These are phyloP conservation scores for Nakazawaea populi DNA, from an alignment of 805 yeast genomes.

Conservation along the genomic window DNA sequence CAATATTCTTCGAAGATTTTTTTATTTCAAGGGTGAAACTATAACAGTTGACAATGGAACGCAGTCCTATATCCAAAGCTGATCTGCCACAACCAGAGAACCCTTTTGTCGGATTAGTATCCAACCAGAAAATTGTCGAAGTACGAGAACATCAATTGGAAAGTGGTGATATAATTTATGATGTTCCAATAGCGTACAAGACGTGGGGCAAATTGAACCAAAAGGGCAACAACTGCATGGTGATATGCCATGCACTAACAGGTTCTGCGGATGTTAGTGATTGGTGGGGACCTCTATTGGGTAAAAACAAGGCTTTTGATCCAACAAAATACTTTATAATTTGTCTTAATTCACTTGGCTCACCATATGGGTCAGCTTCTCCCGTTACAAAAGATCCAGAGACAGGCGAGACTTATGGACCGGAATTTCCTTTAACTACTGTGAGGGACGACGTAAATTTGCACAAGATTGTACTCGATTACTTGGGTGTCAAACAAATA, in stretches of 20 bases:
- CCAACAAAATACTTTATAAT: constrained; percentile 81
- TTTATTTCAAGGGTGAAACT: neutral
- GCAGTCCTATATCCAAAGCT: constrained; percentile 23
- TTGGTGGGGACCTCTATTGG: constrained; percentile 98
- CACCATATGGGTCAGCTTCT: constrained; percentile 94
- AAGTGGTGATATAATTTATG: constrained; percentile 64
- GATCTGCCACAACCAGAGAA: constrained; percentile 50
- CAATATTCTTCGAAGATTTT: too few relatives aligned
- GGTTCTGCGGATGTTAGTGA: constrained; percentile 94
- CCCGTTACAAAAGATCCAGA: constrained; percentile 80
- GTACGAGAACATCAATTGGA: constrained; percentile 74
- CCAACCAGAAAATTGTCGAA: constrained; percentile 71
- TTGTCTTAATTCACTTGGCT: constrained; percentile 89
- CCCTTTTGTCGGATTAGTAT: constrained; percentile 63
- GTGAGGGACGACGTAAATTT: constrained; percentile 88
- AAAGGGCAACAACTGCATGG: constrained; percentile 65
- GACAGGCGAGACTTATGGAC: constrained; percentile 78
- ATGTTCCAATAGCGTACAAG: constrained; percentile 92
- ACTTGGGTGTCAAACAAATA: constrained; percentile 64
- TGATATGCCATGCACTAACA: constrained; percentile 94
- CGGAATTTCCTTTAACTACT: constrained; percentile 90
- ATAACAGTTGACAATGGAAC: neutral
- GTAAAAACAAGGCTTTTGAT: constrained; percentile 83
- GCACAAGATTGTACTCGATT: constrained; percentile 70
- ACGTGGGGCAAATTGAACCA: constrained; percentile 88